Evolutionary conservation across 2,329 filamentous ascomycete genomes (phyloP).

Genomic region (Didymella keratinophila): DNA sequence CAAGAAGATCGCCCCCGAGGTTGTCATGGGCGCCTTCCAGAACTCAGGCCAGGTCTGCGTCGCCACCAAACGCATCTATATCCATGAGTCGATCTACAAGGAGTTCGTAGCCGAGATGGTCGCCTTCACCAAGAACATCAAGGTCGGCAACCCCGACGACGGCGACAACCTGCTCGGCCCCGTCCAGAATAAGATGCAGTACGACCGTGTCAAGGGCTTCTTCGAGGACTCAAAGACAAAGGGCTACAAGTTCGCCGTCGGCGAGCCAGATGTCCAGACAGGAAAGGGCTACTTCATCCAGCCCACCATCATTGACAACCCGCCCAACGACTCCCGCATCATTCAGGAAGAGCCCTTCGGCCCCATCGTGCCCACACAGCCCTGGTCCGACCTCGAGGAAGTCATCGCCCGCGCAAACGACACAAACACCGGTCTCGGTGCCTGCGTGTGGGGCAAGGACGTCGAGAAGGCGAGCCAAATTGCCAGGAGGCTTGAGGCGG

Average conservation of each 20-base stretch:
- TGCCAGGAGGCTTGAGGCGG: slow-evolving; percentile 60
- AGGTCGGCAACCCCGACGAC: slow-evolving; percentile 51
- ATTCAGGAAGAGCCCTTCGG: slow-evolving; percentile 70
- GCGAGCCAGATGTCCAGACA: slow-evolving; percentile 47
- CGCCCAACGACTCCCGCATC: slow-evolving; percentile 64
- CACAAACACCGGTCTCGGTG: slow-evolving; percentile 60
- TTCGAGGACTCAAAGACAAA: slow-evolving; percentile 64
- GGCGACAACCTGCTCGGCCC: slow-evolving; percentile 63
- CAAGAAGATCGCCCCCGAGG: slow-evolving; percentile 57
- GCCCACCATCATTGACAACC: slow-evolving; percentile 67
- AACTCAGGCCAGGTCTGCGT: slow-evolving; percentile 63
- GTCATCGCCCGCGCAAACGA: slow-evolving; percentile 59
- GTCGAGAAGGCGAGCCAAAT: slow-evolving; percentile 58
- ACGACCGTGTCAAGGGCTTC: slow-evolving; percentile 64
- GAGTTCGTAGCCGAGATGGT: slow-evolving; percentile 52
- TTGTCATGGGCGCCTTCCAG: slow-evolving; percentile 61
- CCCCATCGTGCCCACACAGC: slow-evolving; percentile 70
- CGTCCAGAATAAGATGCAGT: slow-evolving; percentile 71
- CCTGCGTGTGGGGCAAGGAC: slow-evolving; percentile 58
- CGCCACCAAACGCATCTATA: slow-evolving; percentile 49
- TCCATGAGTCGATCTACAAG: slow-evolving; percentile 51
- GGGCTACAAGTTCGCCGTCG: slow-evolving; percentile 63
- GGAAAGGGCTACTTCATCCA: slow-evolving; percentile 65
- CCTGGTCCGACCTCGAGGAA: slow-evolving; percentile 66
- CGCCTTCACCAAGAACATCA: slow-evolving; percentile 55